phyloP scores from a whole-genome alignment of 208 protist species.

The Naegleria gruberi region DNA sequence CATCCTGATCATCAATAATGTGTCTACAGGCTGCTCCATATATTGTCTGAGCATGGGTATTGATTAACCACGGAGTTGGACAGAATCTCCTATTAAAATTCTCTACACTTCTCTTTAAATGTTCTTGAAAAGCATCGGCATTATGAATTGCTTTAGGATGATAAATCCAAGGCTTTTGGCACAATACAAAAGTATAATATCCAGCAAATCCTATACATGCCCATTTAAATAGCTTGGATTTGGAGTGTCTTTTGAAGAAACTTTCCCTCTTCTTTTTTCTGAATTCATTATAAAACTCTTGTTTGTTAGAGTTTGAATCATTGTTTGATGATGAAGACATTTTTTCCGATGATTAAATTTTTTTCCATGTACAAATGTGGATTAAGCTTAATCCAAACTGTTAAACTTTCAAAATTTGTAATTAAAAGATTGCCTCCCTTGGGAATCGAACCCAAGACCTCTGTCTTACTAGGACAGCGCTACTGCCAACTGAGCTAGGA shows the following conservation, averaged over 20 bases:
- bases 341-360: background rate
- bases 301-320: background rate
- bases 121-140: background rate
- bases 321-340: background rate
- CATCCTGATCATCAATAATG: background rate
- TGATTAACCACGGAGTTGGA: background rate
- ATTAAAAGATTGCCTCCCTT: too few relatives aligned
- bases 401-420: too few relatives aligned
- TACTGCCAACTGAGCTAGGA: too few relatives aligned
- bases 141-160: background rate
- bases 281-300: background rate
- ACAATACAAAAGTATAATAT: background rate
- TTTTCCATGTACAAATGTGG: too few relatives aligned
- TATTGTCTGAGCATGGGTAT: background rate
- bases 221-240: background rate
- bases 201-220: background rate
- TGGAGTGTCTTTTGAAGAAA: background rate
- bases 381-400: too few relatives aligned
- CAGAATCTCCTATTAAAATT: background rate
- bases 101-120: background rate
- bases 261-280: background rate
- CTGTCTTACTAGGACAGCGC: too few relatives aligned
- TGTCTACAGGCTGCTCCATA: background rate
- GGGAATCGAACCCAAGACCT: too few relatives aligned
- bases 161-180: background rate